These are phyloP conservation scores for Brassica cretica DNA, from an alignment of 345 rosid genomes.

Conservation along the genomic window DNA sequence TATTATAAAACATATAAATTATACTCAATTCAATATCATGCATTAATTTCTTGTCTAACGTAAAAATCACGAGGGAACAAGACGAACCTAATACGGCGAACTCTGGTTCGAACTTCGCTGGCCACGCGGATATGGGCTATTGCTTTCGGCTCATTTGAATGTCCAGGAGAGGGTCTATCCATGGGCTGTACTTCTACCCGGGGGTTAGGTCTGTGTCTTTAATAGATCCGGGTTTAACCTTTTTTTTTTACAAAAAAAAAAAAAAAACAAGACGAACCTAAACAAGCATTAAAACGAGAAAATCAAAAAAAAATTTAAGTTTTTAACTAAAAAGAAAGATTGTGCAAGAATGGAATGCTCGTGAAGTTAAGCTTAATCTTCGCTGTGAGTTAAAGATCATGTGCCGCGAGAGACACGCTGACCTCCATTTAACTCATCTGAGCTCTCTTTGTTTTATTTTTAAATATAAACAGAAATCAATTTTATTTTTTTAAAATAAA, in stretches of 20 bases:
- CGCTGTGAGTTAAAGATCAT: conserved; percentile 40
- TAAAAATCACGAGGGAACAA: neutral
- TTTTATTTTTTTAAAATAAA: neutral
- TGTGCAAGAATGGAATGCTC: conserved; percentile 25
- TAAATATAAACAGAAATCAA: neutral
- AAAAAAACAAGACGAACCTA: conserved; percentile 8
- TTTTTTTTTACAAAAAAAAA: no score
- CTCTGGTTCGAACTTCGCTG: no score
- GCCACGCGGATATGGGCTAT: no score
- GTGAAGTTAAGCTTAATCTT: conserved; percentile 39
- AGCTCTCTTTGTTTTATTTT: conserved; percentile 23
- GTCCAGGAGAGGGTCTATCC: no score
- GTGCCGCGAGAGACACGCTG: conserved; percentile 45
- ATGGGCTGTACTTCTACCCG: no score
- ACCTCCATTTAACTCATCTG: conserved; percentile 39
- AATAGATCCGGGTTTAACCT: no score
- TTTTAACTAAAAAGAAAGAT: neutral
- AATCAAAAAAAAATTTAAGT: conserved; percentile 9
- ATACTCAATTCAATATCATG: neutral
- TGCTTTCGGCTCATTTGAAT: no score
- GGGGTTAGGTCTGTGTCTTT: no score
- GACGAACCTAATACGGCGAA: conserved; percentile 19
- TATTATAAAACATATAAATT: neutral
- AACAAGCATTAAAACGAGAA: conserved; percentile 29
- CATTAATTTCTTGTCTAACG: neutral